Conservation (phyloP, 1,139 yeast species). For the Magnusiomyces ingens region DNA sequence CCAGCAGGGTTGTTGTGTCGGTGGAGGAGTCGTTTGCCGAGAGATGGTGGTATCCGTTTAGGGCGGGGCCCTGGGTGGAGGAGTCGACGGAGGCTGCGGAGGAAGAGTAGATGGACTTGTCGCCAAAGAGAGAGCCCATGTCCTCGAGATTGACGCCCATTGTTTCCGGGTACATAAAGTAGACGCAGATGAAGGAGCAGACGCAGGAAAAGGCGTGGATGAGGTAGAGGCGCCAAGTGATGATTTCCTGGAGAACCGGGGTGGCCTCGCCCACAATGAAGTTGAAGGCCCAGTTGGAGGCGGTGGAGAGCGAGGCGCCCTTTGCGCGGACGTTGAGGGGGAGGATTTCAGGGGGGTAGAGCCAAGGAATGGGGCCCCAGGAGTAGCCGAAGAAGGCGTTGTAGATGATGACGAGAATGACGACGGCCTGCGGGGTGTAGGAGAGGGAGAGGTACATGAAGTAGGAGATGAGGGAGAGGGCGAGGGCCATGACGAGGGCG, state of each 20-base stretch:
- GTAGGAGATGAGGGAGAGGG: slow-evolving; percentile 59
- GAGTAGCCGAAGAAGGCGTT: slow-evolving; percentile 79
- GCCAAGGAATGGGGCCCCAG: slow-evolving; percentile 97
- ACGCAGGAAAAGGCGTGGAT: slow-evolving; percentile 75
- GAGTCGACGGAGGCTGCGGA: slow-evolving; percentile 21
- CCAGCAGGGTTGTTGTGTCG: slow-evolving; percentile 23
- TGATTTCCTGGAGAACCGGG: slow-evolving; percentile 70
- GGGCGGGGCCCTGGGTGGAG: slow-evolving; percentile 8
- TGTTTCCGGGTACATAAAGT: slow-evolving; percentile 75
- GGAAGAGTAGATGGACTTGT: slow-evolving; percentile 37
- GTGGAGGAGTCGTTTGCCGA: slow-evolving; percentile 5
- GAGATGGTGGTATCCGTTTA: slow-evolving; percentile 1
- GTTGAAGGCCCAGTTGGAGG: slow-evolving; percentile 92
- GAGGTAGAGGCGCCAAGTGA: slow-evolving; percentile 74
- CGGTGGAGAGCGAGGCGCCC: slow-evolving; percentile 87
- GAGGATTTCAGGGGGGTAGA: slow-evolving; percentile 80
- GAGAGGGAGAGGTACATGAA: slow-evolving; percentile 54
- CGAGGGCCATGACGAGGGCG: slow-evolving; percentile 67
- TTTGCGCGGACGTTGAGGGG: slow-evolving; percentile 86
- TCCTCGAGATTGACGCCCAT: slow-evolving; percentile 85
- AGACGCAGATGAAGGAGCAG: slow-evolving; percentile 62
- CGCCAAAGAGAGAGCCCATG: slow-evolving; percentile 79
- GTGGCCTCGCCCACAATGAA: slow-evolving; percentile 89
- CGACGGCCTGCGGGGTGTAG: slow-evolving; percentile 67
- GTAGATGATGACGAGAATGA: slow-evolving; percentile 64